Evolutionary conservation across 345 rosid genomes (phyloP).

Genomic region (Hevea brasiliensis): DNA sequence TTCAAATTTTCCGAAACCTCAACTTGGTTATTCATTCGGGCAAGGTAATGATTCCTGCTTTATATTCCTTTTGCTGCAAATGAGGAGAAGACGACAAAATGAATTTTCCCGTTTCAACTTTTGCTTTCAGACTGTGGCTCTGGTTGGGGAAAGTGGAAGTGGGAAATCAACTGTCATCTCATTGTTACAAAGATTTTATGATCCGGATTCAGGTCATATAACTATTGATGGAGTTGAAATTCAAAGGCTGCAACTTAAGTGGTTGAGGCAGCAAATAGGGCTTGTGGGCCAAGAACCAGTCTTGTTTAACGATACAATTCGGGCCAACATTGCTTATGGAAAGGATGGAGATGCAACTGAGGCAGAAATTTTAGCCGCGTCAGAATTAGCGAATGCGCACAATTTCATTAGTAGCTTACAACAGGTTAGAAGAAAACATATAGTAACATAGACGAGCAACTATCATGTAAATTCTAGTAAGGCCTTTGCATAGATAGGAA

Average conservation of each 20-base stretch:
- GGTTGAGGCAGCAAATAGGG: constrained; percentile 86
- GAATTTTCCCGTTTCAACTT: background rate
- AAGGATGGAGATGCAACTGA: constrained; percentile 72
- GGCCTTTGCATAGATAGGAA: too few species aligned
- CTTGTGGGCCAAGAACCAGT: constrained; percentile 90
- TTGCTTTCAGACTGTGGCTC: constrained; percentile 64
- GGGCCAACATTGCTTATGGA: constrained; percentile 80
- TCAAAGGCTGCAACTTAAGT: constrained; percentile 54
- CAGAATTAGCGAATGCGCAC: constrained; percentile 82
- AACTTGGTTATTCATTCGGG: constrained; percentile 66
- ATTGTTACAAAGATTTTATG: constrained; percentile 72
- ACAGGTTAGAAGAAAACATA: constrained; percentile 47
- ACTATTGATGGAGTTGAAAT: constrained; percentile 74
- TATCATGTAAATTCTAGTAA: too few species aligned
- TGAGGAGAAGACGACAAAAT: too few species aligned
- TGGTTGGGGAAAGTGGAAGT: constrained; percentile 89
- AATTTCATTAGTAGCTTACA: constrained; percentile 72
- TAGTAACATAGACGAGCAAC: too few species aligned
- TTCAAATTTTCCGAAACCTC: constrained; percentile 63
- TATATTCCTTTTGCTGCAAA: background rate
- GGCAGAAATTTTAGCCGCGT: constrained; percentile 63
- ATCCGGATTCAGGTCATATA: constrained; percentile 71
- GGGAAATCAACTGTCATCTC: constrained; percentile 85
- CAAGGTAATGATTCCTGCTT: constrained; percentile 40
- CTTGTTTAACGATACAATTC: constrained; percentile 73